Conservation (phyloP, 768 basidiomycete species). For the Suillus subaureus region DNA sequence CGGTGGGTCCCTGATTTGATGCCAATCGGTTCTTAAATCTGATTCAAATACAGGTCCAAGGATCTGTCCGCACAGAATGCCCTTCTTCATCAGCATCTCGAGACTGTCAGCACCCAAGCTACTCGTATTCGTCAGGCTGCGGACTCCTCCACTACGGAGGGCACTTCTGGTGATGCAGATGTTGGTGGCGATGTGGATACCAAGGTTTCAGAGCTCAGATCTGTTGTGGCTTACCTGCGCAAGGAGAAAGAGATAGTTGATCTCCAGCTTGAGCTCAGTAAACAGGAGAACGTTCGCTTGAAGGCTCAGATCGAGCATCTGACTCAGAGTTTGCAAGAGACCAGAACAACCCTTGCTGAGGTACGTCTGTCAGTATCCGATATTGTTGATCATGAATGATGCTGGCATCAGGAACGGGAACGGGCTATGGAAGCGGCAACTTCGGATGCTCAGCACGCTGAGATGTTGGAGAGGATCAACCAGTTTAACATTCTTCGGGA, state of each 20-base stretch:
- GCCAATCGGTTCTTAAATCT: not conserved
- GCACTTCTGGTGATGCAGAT: constrained; percentile 46
- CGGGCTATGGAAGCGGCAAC: constrained; percentile 69
- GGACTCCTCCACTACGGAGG: constrained; percentile 44
- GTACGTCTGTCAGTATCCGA: constrained; percentile 36
- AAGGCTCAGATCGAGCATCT: constrained; percentile 79
- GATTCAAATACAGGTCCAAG: constrained; percentile 50
- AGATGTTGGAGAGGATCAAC: constrained; percentile 84
- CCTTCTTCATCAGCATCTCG: constrained; percentile 81
- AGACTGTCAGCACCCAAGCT: constrained; percentile 81
- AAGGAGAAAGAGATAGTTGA: constrained; percentile 94
- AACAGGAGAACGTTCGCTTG: constrained; percentile 72
- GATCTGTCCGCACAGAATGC: constrained; percentile 78
- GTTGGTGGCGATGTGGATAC: constrained; percentile 54
- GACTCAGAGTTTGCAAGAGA: constrained; percentile 68
- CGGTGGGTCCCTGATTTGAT: constrained; percentile 47
- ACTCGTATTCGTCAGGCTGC: constrained; percentile 76
- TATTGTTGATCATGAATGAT: constrained; percentile 1
- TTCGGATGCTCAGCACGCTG: constrained; percentile 78
- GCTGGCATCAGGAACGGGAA: constrained; percentile 68
- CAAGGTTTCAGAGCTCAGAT: constrained; percentile 72
- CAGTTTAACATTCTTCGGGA: constrained; percentile 85
- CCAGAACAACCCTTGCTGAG: constrained; percentile 69
- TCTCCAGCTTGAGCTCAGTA: constrained; percentile 80
- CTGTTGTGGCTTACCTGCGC: constrained; percentile 79